Evolutionary conservation across 2,329 filamentous ascomycete species (phyloP), one percentile per base, ranked within the genome.

Genomic region (Beauveria pseudobassiana): DNA sequence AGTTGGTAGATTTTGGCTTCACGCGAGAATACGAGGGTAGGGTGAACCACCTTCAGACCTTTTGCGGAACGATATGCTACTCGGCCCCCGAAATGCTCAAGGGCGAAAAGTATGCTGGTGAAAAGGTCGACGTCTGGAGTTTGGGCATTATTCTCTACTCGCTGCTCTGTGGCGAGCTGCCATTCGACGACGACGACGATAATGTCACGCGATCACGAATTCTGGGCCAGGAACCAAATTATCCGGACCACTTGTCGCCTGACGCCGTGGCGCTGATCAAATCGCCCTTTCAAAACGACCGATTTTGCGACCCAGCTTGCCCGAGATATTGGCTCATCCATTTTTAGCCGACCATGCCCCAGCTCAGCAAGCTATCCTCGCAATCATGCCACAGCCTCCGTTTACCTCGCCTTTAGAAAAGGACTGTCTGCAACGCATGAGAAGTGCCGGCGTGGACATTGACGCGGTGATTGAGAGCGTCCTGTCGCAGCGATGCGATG

Each of bases 11-110:
- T 73, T 99, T 99, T 77, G 95, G 95, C 20, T 99, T 99, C 72
- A 99, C 95, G 12, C 84, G 95, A 66, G 95, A 99, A 76, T 99
- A 99, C 74, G 92, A 97, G 75, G 93, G 93, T 63, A 92, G 96
- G 69, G 85, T 91, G 34, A 98, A 93, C 73, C 93, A 98, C 70
- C 78, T 99, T 61, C 93, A 98, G 75, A 99, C 95, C 1, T 99
- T 96, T 75, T 99, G 95, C 73, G 95, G 95, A 5, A 99, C 95
- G 0, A 88, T 99, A 65, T 98, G 93, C 77, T 99, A 99, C 75
- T 96, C 92, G 60, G 95, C 95, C 2, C 95, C 95, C 2, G 95
- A 99, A 75, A 99, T 99, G 95, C 82, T 99, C 46, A 96, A 95
- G 74, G 95, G 93, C 45, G 95, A 99, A 74, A 98, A 96, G 74